Base-by-base conservation (phyloP, 176 grass and related monocot species). In the Areca catechu region DNA sequence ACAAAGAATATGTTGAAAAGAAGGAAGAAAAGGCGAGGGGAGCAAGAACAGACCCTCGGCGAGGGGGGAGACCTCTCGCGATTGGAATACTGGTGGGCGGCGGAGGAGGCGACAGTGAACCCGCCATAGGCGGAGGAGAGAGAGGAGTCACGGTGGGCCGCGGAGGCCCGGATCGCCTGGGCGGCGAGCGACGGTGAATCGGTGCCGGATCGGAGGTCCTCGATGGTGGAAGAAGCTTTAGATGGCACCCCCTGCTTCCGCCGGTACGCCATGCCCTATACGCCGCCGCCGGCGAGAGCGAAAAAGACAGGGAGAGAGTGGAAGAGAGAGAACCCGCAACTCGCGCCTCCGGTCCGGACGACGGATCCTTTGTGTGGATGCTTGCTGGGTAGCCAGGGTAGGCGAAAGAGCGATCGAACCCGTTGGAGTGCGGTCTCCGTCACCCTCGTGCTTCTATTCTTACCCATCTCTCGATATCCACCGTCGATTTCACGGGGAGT, bases 41-140 rank as follows among this genome's bases (percentile, higher is more conserved):
- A 17, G 27, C 34, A 30, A 20, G 7, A 19, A 52, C 65, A 75
- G 57, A 90, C 83, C 55, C 59, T 51, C 15, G 73, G 65, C 24
- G 76, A 66, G 51, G 63, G 62, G 20, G 84, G 61, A 47, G 83
- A 71, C 22, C 77, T 74, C 68, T 75, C 80, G 37, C 53, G 53
- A 54, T 19, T 6, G 3, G n/a, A 12, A 54, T 7, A 15, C 4
- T 1, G 53, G n/a, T 7, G 20, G 17, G 53, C n/a, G 18, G 19
- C 53, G 17, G 53, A 54, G 53, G 9, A 54, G 53, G 53, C 53
- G 17, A 22, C n/a, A 0, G n/a, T 1, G 5, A 6, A 20, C n/a
- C 12, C 53, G 1, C 53, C 53, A 20, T 54, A 54, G 7, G 53
- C 53, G 17, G 53, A 54, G n/a, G 19, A 54, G 7, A 54, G n/a